These are phyloP conservation scores for Crithidia expoeki DNA, from an alignment of 208 protist species.

Conservation along the genomic window DNA sequence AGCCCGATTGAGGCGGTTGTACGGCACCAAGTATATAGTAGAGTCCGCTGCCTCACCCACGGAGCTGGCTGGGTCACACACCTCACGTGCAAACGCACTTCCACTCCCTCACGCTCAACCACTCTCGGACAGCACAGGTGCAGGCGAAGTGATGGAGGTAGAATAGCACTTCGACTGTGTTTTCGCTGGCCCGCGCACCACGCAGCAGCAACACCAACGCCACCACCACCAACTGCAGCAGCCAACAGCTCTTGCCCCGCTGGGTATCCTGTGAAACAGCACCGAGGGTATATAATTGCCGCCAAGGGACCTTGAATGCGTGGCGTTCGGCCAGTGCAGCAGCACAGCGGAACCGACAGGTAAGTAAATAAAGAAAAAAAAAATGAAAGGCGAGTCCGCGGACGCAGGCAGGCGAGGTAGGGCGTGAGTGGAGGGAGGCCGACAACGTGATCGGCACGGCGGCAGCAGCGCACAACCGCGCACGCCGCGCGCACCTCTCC, in stretches of 20 bases:
- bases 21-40: slow-evolving; percentile 28
- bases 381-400: background rate
- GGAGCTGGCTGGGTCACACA: slow-evolving; percentile 6
- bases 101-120: background rate
- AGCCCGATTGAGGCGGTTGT: slow-evolving; percentile 34
- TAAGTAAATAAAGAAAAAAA: background rate
- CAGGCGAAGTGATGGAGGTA: slow-evolving; percentile 29
- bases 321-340: slow-evolving; percentile 2
- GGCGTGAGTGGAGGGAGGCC: no score
- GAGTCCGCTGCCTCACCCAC: slow-evolving; percentile 40
- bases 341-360: background rate
- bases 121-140: slow-evolving; percentile 39
- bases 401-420: no score
- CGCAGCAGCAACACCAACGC: slow-evolving; percentile 1
- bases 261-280: slow-evolving; percentile 48
- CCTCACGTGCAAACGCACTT: slow-evolving; percentile 3
- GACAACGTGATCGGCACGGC: no score
- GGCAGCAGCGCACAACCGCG: background rate
- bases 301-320: slow-evolving; percentile 39
- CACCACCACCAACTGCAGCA: background rate
- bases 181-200: slow-evolving; percentile 28
- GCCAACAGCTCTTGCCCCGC: slow-evolving; percentile 42
- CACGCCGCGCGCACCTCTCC: slow-evolving; percentile 13
- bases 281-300: slow-evolving; percentile 37
- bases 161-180: slow-evolving; percentile 34